phyloP scores from a whole-genome alignment of 352 stramenopile species.

The Pythium scleroteichum region DNA sequence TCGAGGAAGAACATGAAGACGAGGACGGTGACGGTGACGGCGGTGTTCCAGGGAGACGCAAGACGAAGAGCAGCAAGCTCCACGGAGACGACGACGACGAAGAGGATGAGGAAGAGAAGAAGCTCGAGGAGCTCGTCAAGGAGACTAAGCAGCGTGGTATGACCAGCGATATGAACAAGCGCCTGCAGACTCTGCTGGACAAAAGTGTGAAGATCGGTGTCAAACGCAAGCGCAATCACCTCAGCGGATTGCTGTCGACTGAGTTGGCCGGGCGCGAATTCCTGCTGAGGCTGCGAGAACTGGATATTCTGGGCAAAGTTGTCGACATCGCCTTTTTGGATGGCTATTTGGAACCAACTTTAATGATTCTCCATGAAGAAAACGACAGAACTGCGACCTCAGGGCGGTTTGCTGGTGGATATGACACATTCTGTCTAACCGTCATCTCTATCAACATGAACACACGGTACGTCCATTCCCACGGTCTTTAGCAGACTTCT shows the following conservation, averaged over 20 bases:
- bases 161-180: conserved; percentile 66
- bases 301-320: conserved; percentile 79
- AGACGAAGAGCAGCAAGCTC: conserved; percentile 22
- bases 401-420: conserved; percentile 67
- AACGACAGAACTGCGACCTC: conserved; percentile 73
- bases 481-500: background rate
- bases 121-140: conserved; percentile 73
- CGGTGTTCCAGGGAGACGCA: conserved; percentile 5
- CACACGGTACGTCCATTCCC: conserved; percentile 41
- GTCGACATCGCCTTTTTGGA: conserved; percentile 83
- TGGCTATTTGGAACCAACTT: conserved; percentile 81
- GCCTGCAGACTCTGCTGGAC: conserved; percentile 62
- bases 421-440: conserved; percentile 81
- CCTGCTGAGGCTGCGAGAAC: conserved; percentile 63
- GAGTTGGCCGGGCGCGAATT: conserved; percentile 78
- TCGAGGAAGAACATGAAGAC: conserved; percentile 78
- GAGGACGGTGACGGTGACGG: conserved; percentile 55
- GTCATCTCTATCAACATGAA: conserved; percentile 89
- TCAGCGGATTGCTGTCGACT: conserved; percentile 66
- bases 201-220: conserved; percentile 82
- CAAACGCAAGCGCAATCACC: conserved; percentile 73
- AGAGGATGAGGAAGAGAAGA: conserved; percentile 80
- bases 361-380: conserved; percentile 88
- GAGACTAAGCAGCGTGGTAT: conserved; percentile 64
- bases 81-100: conserved; percentile 60